Evolutionary conservation across 148 eudicot genomes (phyloP).

Genomic region (Mesembryanthemum crystallinum): DNA sequence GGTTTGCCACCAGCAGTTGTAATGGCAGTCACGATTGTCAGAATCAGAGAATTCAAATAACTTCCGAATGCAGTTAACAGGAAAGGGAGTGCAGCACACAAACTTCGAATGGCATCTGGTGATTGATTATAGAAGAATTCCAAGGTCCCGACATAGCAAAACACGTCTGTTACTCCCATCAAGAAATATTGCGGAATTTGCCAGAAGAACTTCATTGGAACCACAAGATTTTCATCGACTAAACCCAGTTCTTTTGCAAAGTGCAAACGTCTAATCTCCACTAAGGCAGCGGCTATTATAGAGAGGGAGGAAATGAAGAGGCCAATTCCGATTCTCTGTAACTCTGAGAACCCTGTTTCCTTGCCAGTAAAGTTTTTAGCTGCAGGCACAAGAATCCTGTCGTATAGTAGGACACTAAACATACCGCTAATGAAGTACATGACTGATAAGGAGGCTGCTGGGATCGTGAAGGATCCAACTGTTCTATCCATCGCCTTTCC

Average conservation of each 20-base stretch:
- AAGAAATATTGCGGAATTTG: conserved; percentile 54
- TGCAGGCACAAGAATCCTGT: conserved; percentile 39
- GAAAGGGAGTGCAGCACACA: conserved; percentile 43
- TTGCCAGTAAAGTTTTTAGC: conserved; percentile 41
- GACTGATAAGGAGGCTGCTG: conserved; percentile 54
- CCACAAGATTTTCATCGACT: background rate
- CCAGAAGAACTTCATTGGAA: conserved; percentile 41
- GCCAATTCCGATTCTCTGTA: conserved; percentile 62
- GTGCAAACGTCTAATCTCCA: conserved; percentile 40
- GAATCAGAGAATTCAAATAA: conserved; percentile 43
- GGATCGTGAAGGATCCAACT: conserved; percentile 51
- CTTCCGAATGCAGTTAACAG: conserved; percentile 37
- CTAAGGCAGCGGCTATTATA: conserved; percentile 40
- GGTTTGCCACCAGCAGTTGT: conserved; percentile 36
- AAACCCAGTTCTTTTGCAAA: conserved; percentile 13
- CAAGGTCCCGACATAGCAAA: conserved; percentile 39
- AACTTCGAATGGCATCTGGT: conserved; percentile 55
- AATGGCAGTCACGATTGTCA: conserved; percentile 40
- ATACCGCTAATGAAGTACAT: conserved; percentile 48
- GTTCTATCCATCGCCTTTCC: conserved; percentile 53
- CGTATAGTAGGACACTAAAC: conserved; percentile 48
- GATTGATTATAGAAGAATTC: conserved; percentile 55
- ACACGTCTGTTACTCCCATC: conserved; percentile 49
- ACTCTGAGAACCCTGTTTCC: conserved; percentile 48
- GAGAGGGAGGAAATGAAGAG: conserved; percentile 40